Percentiles rank a stretch among this genome's conserved stretches.
phyloP scores from a whole-genome alignment of 2,329 filamentous ascomycete genomes.

The Paramyrothecium sp. region DNA sequence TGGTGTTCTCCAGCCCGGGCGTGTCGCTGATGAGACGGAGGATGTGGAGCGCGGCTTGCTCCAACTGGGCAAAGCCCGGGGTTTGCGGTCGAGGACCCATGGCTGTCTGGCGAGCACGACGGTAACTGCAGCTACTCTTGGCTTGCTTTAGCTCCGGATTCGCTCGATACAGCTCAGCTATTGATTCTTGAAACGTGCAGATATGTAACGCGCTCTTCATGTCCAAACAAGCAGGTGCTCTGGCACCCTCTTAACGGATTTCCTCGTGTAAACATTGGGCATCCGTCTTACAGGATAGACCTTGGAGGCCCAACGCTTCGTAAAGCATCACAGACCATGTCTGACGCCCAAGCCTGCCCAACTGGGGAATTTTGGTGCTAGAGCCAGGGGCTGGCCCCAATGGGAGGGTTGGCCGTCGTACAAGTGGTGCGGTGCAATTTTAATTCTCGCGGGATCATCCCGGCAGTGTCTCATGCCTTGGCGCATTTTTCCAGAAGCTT shows the following conservation, averaged over 20 bases:
- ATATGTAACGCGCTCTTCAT: neutral
- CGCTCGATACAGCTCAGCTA: too few species aligned
- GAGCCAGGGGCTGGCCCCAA: neutral
- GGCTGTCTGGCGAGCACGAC: neutral
- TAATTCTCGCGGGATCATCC: neutral
- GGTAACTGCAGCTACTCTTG: neutral
- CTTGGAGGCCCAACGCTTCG: neutral
- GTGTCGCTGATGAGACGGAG: constrained; percentile 71
- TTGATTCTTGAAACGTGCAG: neutral
- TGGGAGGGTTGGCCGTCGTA: neutral
- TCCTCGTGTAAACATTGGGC: neutral
- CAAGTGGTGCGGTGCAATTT: neutral
- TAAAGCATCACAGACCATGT: neutral
- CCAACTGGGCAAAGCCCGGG: constrained; percentile 31
- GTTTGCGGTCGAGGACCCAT: neutral
- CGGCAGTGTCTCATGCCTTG: neutral
- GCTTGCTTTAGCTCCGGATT: neutral
- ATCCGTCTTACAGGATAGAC: neutral
- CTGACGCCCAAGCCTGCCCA: neutral
- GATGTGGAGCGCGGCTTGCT: constrained; percentile 85
- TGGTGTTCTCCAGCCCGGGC: constrained; percentile 23
- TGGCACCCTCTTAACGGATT: neutral
- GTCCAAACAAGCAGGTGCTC: neutral
- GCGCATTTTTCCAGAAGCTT: too few species aligned
- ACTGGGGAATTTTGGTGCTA: neutral